Evolutionary conservation across 306 rosid genomes (phyloP).

Genomic region (Purshia tridentata): DNA sequence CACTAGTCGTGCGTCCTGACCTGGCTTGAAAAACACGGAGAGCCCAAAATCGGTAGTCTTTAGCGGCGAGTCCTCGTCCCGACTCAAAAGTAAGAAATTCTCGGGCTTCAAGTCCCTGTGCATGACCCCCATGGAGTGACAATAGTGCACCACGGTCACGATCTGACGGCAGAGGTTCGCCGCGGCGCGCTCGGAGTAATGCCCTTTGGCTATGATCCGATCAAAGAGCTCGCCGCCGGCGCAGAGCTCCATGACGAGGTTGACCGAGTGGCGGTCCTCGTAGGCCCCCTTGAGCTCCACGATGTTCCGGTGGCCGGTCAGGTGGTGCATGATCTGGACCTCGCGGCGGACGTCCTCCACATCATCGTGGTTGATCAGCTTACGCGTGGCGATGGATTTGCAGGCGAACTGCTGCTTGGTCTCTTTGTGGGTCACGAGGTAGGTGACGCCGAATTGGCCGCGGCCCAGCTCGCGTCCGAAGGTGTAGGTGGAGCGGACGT

Average conservation of each 20-base stretch:
- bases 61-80: conserved; percentile 66
- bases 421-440: conserved; percentile 66
- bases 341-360: conserved; percentile 84
- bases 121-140: conserved; percentile 93
- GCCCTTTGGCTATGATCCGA: conserved; percentile 79
- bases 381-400: conserved; percentile 85
- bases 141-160: conserved; percentile 78
- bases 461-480: conserved; percentile 98
- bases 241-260: conserved; percentile 92
- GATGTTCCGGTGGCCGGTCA: conserved; percentile 86
- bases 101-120: conserved; percentile 93
- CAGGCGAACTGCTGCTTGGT: conserved; percentile 81
- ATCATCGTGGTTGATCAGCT: conserved; percentile 69
- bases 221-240: conserved; percentile 97
- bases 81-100: conserved; percentile 69
- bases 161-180: conserved; percentile 84
- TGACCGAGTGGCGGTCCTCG: conserved; percentile 96
- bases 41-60: conserved; percentile 94
- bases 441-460: conserved; percentile 91
- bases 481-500: conserved; percentile 60
- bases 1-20: conserved; percentile 18
- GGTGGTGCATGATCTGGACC: conserved; percentile 98
- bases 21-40: conserved; percentile 82
- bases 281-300: conserved; percentile 88
- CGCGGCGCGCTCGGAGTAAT: conserved; percentile 92